A percentile compares a stretch with the other conserved stretches of the same genome.
Conservation (phyloP, 192 early-diverging fungal species). For the Spinellus fusiger region DNA sequence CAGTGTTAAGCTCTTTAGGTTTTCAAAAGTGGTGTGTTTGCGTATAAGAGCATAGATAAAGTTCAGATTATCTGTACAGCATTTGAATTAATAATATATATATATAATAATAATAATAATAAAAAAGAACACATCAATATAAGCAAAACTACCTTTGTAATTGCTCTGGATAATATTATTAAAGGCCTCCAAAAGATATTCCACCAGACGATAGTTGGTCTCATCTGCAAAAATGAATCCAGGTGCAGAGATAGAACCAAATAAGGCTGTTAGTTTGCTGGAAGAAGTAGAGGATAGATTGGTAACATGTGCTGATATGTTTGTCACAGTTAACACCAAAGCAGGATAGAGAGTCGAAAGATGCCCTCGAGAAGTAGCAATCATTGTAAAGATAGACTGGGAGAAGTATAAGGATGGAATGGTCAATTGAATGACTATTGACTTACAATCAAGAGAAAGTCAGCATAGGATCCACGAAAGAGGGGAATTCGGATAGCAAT, state of each 20-base stretch:
- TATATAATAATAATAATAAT: neutral
- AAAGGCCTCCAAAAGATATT: constrained; percentile 74
- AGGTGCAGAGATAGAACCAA: constrained; percentile 68
- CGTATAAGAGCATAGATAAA: constrained; percentile 79
- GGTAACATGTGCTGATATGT: constrained; percentile 78
- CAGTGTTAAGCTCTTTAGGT: constrained; percentile 61
- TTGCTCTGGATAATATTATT: constrained; percentile 79
- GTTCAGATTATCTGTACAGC: constrained; percentile 59
- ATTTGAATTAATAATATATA: neutral
- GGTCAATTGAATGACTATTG: neutral
- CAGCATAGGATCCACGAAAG: constrained; percentile 62
- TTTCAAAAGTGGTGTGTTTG: constrained; percentile 64
- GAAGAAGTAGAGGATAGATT: constrained; percentile 63
- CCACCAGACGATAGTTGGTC: constrained; percentile 67
- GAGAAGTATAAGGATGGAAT: neutral
- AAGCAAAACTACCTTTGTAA: too few species aligned
- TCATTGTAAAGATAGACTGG: constrained; percentile 71
- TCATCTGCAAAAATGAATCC: constrained; percentile 79
- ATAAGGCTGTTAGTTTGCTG: constrained; percentile 68
- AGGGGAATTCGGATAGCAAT: constrained; percentile 45
- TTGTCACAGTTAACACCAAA: constrained; percentile 68
- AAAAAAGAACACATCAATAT: too few species aligned
- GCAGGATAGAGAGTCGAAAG: constrained; percentile 69
- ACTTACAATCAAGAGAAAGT: constrained; percentile 73
- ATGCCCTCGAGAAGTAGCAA: constrained; percentile 64